Evolutionary conservation across 1,284 basidiomycete species (phyloP), one percentile per base, ranked within the genome.

Genomic region (Bondarzewia mesenterica): DNA sequence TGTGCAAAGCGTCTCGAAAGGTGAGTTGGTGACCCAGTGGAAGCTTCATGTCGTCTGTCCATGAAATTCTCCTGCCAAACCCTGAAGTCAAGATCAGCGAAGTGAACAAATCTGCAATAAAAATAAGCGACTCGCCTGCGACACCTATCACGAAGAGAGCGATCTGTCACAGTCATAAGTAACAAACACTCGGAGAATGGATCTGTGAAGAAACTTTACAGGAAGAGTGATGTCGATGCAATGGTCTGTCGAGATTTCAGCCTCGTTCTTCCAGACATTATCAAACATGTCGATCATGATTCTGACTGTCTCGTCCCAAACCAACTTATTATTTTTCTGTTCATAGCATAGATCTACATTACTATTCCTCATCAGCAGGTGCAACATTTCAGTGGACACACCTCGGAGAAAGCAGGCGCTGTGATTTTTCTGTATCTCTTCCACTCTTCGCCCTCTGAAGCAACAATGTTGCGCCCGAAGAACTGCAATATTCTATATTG

Each of bases 381-480:
- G n/a, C n/a, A 32, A 32, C 29, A 32, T 32, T 32, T 15, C 29
- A 32, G 29, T 15, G 29, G 29, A 3, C 29, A 32, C 15, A 32
- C 29, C 29, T 72, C 70, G 3, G 66, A 70, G 53, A 73, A 72
- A 2, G 66, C 61, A 1, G 70, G 70, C 5, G 65, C 65, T 23
- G 63, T 52, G 26, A 72, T 72, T 60, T 75, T 77, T 36, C 79
- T 64, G 53, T 78, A 77, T 42, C 71, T 71, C 55, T 79, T 78
- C 78, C 78, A 81, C 54, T 77, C 69, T n/a, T 78, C 74, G 18
- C 72, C 73, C 56, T 81, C 79, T 0, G 77, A 75, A 1, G 70
- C 71, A n/a, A 82, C 67, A 47, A 82, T 75, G 51, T 82, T 82
- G 5, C 60, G 54, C 6, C 78, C 78, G 56, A 72, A 73, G 41